Evolutionary conservation across 306 rosid genomes (phyloP), one percentile per base, ranked within the genome.

Genomic region (Elaeagnus macrophylla): DNA sequence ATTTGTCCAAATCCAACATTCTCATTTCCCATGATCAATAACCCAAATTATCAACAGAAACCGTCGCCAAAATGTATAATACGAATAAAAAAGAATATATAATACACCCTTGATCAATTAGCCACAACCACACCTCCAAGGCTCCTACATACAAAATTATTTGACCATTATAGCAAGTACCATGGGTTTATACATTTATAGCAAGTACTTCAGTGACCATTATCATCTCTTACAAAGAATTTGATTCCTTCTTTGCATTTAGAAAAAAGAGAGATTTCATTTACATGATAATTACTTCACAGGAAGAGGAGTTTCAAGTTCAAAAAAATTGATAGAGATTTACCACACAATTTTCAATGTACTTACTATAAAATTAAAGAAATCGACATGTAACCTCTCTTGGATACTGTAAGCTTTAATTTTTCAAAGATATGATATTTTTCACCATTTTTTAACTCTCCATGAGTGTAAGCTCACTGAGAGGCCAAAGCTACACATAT

Each of bases 301-400:
- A 44, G 35, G 40, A 52, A 49, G 53, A 64, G 32, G 32, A 51
- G 53, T 39, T 44, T 5, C n/a, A 54, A 50, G 17, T 65, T 25
- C 32, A 42, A 32, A 32, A 52, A 56, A 67, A 25, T 35, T 64
- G 42, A 54, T 48, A 1, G 72, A 13, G 54, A 64, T 57, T 57
- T 71, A 79, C 84, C 75, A 32, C 4, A 25, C 54, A 58, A 75
- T 75, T 66, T 75, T 77, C 80, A 80, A 13, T 58, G 49, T 2
- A 25, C 37, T 16, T 39, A 69, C 61, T 71, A 44, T 70, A 74
- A 1, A 60, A 35, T 57, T 51, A 48, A 7, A 17, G 51, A 35
- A 42, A 59, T 37, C 57, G 48, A 37, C 45, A 43, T 7, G 20
- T 36, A 59, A 50, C 60, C 51, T 46, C 51, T 46, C 56, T n/a